Percentiles rank a stretch among this genome's conserved stretches.
Conservation (phyloP, 1,284 basidiomycete species). For the Vanrija humicola region DNA sequence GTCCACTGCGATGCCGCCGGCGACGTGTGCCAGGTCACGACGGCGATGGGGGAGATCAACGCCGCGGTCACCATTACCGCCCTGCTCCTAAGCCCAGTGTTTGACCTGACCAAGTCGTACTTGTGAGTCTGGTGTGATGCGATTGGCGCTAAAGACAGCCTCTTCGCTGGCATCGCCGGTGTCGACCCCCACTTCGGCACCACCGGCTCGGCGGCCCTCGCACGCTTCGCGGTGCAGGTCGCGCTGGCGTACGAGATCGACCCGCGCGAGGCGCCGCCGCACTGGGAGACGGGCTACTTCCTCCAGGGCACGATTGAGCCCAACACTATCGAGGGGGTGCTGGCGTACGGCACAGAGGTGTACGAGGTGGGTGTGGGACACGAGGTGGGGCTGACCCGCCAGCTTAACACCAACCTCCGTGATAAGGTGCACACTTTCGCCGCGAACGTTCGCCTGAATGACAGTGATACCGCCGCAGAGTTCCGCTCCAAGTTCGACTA, state of each 20-base stretch:
- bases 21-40: conserved; percentile 49
- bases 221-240: conserved; percentile 53
- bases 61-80: conserved; percentile 50
- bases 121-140: conserved; percentile 39
- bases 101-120: conserved; percentile 54
- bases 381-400: background rate
- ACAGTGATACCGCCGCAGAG: conserved; percentile 35
- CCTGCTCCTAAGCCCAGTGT: conserved; percentile 38
- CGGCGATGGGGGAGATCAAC: conserved; percentile 53
- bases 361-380: conserved; percentile 38
- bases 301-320: conserved; percentile 45
- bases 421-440: conserved; percentile 45
- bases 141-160: conserved; percentile 6
- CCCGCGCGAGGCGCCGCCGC: conserved; percentile 51
- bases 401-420: conserved; percentile 53
- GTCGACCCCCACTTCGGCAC: conserved; percentile 52
- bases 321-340: conserved; percentile 26
- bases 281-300: conserved; percentile 52
- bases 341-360: conserved; percentile 55
- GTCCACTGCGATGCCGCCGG: conserved; percentile 51
- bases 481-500: conserved; percentile 44
- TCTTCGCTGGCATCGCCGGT: conserved; percentile 54
- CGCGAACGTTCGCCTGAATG: conserved; percentile 45
- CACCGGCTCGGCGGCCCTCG: conserved; percentile 52
- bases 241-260: conserved; percentile 55